Percentiles rank a stretch among this genome's conserved stretches.
Evolutionary conservation across 768 basidiomycete species (phyloP).

Genomic region (Mycena sanguinolenta): DNA sequence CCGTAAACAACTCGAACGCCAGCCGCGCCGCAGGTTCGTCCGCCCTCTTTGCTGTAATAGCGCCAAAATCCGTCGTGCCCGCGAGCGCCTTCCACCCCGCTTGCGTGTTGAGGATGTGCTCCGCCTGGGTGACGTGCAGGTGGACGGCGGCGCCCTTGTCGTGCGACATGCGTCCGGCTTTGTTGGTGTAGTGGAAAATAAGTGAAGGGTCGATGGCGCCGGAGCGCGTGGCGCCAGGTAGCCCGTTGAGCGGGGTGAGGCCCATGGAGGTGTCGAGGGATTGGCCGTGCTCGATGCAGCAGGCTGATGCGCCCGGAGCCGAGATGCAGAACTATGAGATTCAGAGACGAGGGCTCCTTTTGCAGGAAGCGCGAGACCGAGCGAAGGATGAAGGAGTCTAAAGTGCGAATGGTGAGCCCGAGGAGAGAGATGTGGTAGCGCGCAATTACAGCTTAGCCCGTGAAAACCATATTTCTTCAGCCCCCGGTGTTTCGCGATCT

Average conservation of each 20-base stretch:
- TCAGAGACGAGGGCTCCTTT: slow-evolving; percentile 67
- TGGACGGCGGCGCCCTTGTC: slow-evolving; percentile 59
- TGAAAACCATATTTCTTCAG: slow-evolving; percentile 95
- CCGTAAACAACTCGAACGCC: slow-evolving; percentile 85
- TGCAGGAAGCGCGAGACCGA: slow-evolving; percentile 70
- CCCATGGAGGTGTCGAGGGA: slow-evolving; percentile 94
- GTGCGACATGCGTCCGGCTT: slow-evolving; percentile 67
- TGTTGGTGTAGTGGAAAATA: slow-evolving; percentile 85
- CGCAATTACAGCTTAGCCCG: slow-evolving; percentile 75
- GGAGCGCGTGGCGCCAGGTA: slow-evolving; percentile 90
- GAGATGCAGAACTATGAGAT: slow-evolving; percentile 87
- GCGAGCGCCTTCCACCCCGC: slow-evolving; percentile 84
- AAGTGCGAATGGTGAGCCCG: not conserved
- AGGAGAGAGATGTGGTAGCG: slow-evolving; percentile 14
- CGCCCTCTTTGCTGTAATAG: slow-evolving; percentile 65
- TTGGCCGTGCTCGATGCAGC: slow-evolving; percentile 78
- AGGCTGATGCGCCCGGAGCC: slow-evolving; percentile 92
- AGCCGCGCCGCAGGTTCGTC: slow-evolving; percentile 60
- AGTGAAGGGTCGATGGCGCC: slow-evolving; percentile 88
- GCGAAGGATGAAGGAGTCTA: slow-evolving; percentile 78
- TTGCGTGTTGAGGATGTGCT: slow-evolving; percentile 80
- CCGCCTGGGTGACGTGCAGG: slow-evolving; percentile 75
- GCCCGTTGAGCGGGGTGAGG: slow-evolving; percentile 87
- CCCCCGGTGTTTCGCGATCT: slow-evolving; percentile 71
- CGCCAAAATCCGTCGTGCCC: slow-evolving; percentile 87